Conservation (phyloP, 305 asterid species). For the Rubia peregrina region DNA sequence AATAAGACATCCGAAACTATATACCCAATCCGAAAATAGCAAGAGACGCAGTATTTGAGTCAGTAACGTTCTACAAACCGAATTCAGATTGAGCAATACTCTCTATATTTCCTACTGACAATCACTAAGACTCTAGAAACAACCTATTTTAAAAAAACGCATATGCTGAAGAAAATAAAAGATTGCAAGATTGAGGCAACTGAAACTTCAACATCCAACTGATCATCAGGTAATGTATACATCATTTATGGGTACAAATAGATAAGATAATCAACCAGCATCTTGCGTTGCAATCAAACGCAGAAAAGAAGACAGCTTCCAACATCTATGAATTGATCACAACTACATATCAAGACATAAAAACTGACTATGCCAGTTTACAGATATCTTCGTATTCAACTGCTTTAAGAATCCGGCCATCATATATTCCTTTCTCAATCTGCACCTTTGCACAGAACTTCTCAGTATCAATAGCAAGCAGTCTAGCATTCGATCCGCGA, state of each 20-base stretch:
- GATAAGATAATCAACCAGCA: not conserved
- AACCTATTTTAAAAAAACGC: no score
- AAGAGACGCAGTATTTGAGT: not conserved
- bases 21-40: not conserved
- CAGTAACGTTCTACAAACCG: not conserved
- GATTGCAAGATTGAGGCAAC: not conserved
- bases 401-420: conserved; percentile 69
- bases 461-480: conserved; percentile 52
- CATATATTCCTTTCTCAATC: conserved; percentile 84
- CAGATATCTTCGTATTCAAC: conserved; percentile 86
- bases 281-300: not conserved
- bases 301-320: not conserved
- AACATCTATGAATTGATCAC: not conserved
- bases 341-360: not conserved
- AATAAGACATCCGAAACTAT: not conserved
- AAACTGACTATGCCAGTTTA: conserved; percentile 43
- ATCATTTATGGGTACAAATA: not conserved
- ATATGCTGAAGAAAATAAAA: not conserved
- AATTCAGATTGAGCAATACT: no score
- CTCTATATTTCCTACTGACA: not conserved
- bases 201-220: not conserved
- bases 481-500: conserved; percentile 64
- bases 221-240: not conserved
- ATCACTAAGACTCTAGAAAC: no score
- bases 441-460: conserved; percentile 70